Evolutionary conservation across 768 basidiomycete species (phyloP).

Genomic region (Tremella mesenterica): DNA sequence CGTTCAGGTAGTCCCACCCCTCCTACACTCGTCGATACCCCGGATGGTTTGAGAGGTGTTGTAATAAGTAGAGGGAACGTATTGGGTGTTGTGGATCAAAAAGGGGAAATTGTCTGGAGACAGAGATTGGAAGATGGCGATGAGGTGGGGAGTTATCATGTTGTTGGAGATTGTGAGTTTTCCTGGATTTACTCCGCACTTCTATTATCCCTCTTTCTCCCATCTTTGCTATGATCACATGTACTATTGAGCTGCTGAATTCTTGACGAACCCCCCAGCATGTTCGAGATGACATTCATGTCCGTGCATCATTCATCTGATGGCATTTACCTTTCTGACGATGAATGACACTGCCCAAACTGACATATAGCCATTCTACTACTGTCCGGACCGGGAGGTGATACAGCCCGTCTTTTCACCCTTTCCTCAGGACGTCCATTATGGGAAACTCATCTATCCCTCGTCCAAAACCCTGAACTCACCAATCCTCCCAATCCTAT

Average conservation of each 20-base stretch:
- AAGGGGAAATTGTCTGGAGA: slow-evolving; percentile 72
- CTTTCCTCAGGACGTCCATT: slow-evolving; percentile 56
- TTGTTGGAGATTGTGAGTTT: not conserved
- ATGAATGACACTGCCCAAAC: no score
- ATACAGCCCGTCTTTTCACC: slow-evolving; percentile 63
- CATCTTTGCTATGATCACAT: no score
- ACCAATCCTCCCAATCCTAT: slow-evolving; percentile 56
- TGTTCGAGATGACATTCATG: slow-evolving; percentile 56
- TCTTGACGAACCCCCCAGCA: no score
- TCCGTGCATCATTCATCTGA: no score
- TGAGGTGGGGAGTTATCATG: slow-evolving; percentile 56
- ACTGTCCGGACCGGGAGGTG: slow-evolving; percentile 66
- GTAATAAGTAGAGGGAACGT: slow-evolving; percentile 55
- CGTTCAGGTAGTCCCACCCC: no score
- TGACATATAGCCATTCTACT: slow-evolving; percentile 54
- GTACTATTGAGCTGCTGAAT: no score
- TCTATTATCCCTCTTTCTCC: no score
- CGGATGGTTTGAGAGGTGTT: slow-evolving; percentile 15
- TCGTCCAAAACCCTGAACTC: slow-evolving; percentile 45
- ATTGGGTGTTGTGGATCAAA: slow-evolving; percentile 60
- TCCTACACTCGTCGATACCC: slow-evolving; percentile 24
- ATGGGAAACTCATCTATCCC: slow-evolving; percentile 58
- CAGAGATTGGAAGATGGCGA: slow-evolving; percentile 65
- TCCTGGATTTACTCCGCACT: no score
- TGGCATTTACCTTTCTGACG: no score